Base-by-base conservation (phyloP, 345 rosid genomes). In the Pugionium cornutum region DNA sequence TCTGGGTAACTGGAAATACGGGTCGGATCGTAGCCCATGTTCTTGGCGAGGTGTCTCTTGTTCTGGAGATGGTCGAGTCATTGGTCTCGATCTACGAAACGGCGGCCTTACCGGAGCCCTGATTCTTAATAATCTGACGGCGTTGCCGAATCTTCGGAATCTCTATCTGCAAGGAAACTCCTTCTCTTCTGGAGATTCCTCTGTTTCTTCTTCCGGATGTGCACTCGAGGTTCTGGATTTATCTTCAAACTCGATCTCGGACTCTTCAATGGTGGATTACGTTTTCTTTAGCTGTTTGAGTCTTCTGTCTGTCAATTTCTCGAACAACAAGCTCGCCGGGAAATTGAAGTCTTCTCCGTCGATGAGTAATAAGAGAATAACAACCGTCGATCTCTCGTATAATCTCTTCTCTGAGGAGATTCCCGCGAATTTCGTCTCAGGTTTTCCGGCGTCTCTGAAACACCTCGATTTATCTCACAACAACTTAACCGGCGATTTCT, bases 21-120 rank as follows among this genome's bases (percentile, higher is more conserved):
- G 45, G 62, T 79, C 88, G 28, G 48, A 59, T 5, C 53, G 6
- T 50, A 68, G 31, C 0, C 82, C 88, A 1, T 86, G 96, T 40
- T 75, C 80, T 4, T 87, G 96, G 96, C 65, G n/a, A 31, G 98
- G 98, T 39, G 84, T 89, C 48, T 75, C 80, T 35, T 91, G 96
- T 75, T 83, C 89, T 31, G 2, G 0, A 5, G 81, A 68, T 34
- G 83, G 88, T 67, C 73, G 67, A 4, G 86, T 87, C 37, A 33
- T 77, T 6, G 62, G 83, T 49, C 64, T 89, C 7, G 60, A 84
- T 76, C 89, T 92, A 58, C 69, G 77, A 50, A 74, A 82, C 73
- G 67, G 76, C 0, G 84, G 86, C 68, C 79, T 92, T 4, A 34
- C 11, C 36, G 96, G 96, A 30, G 46, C 40, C 28, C 75, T 92